These are phyloP conservation scores for Daedaleopsis sinensis DNA, from an alignment of 768 basidiomycete species.

Conservation along the genomic window DNA sequence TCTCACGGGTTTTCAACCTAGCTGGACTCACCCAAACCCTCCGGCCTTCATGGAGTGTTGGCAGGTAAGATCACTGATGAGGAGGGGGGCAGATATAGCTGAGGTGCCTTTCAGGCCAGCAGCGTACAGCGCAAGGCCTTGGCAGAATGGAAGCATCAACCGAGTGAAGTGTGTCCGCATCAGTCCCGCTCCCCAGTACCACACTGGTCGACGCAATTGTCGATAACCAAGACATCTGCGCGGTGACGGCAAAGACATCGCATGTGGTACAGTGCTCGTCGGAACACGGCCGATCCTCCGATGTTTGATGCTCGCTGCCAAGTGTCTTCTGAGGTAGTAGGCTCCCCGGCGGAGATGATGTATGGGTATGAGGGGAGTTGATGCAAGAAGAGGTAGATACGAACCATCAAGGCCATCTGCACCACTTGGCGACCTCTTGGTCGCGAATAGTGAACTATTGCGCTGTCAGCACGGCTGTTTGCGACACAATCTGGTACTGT, in stretches of 20 bases:
- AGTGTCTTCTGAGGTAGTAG: background rate
- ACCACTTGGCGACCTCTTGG: too few species aligned
- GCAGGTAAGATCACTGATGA: background rate
- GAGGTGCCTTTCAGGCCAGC: slow-evolving; percentile 1
- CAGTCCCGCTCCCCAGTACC: background rate
- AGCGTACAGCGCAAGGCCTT: slow-evolving; percentile 4
- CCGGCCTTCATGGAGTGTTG: background rate
- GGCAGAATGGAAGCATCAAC: slow-evolving; percentile 15
- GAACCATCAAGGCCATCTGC: too few species aligned
- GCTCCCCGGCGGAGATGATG: background rate
- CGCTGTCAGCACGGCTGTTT: too few species aligned
- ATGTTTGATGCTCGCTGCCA: background rate
- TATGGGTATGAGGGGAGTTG: background rate
- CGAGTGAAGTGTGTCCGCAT: background rate
- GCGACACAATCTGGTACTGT: too few species aligned
- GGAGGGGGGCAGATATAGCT: background rate
- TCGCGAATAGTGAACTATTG: too few species aligned
- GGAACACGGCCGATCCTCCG: background rate
- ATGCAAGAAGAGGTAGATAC: too few species aligned
- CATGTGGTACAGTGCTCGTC: background rate
- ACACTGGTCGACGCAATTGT: background rate
- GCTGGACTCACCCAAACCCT: background rate
- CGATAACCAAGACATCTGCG: background rate
- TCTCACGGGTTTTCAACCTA: too few species aligned
- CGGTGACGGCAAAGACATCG: background rate